Evolutionary conservation across 164 flowering plant species (phyloP), one percentile per base, ranked within the genome.

Genomic region (Sextonia rubra): DNA sequence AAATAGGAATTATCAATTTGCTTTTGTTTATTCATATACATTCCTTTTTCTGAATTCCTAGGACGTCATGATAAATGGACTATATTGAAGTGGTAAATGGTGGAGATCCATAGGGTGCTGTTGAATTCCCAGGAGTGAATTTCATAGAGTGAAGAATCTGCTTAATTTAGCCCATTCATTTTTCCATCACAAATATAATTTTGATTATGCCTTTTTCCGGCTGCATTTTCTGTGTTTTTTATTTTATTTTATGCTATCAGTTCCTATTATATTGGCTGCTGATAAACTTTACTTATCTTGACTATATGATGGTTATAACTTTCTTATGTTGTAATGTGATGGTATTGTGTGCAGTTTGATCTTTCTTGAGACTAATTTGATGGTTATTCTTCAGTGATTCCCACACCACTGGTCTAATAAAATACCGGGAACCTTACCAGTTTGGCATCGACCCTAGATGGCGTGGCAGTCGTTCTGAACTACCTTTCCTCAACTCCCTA

Each of bases 391-490:
- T 64, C 87, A 90, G 98, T 75, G 89, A 93, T 84, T 84, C 96
- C 26, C 60, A 74, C 69, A 72, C 89, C 3, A 76, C 62, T 75
- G 98, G 98, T 71, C 85, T 93, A 62, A 64, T 93, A 65, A 91
- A 93, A 80, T 88, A 79, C 78, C 84, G 77, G 60, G 94, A 85
- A 69, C 82, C 97, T 72, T 93, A 93, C 73, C 91, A 92, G 65
- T 93, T 93, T 79, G 98, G 98, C 69, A 91, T 93, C 37, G 98
- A 93, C 79, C 98, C 98, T 75, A 89, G 91, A 76, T 93, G 98
- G 98, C 91, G 94, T 76, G 98, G 98, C 73, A 93, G 98, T 81
- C 95, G 98, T 75, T 76, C 97, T 47, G 98, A 93, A 75, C 81
- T 93, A 69, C 97, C 98, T 69, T 93, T 91, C 75, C 73, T 93